Percentiles rank a stretch among this genome's conserved stretches.
These are phyloP conservation scores for Cynara cardunculus DNA, from an alignment of 129 eudicot species.

Conservation along the genomic window DNA sequence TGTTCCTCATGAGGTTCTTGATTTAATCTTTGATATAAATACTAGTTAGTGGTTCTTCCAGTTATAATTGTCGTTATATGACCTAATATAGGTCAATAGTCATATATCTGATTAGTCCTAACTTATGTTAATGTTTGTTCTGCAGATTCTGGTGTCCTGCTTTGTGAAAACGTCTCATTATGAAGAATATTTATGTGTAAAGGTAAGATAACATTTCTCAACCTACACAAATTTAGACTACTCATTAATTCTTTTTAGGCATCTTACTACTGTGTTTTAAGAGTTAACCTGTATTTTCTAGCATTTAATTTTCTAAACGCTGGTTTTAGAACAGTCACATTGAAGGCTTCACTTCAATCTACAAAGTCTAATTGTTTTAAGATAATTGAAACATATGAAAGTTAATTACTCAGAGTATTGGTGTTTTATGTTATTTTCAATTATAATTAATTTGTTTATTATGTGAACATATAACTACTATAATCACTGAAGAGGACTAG, in stretches of 20 bases:
- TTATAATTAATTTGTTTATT: background rate
- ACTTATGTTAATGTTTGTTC: background rate
- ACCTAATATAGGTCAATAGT: background rate
- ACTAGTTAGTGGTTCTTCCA: background rate
- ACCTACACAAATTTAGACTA: background rate
- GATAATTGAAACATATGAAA: background rate
- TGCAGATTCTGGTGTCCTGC: slow-evolving; percentile 85
- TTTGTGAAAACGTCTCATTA: slow-evolving; percentile 92
- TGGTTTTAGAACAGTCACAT: background rate
- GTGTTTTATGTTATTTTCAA: background rate
- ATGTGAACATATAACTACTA: background rate
- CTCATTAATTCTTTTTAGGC: background rate
- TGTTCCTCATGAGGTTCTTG: no score
- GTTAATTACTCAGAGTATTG: background rate
- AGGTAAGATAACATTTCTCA: slow-evolving; percentile 43
- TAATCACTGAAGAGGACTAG: background rate
- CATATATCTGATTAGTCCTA: background rate
- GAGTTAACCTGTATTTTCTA: background rate
- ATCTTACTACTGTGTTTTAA: background rate
- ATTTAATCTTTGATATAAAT: no score
- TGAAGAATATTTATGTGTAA: slow-evolving; percentile 89
- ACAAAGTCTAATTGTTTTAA: background rate
- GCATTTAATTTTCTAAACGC: background rate
- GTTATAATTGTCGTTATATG: background rate
- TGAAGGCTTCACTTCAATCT: background rate